Base-by-base conservation (phyloP, 2,329 filamentous ascomycete genomes). In the Fusarium dlaminii region DNA sequence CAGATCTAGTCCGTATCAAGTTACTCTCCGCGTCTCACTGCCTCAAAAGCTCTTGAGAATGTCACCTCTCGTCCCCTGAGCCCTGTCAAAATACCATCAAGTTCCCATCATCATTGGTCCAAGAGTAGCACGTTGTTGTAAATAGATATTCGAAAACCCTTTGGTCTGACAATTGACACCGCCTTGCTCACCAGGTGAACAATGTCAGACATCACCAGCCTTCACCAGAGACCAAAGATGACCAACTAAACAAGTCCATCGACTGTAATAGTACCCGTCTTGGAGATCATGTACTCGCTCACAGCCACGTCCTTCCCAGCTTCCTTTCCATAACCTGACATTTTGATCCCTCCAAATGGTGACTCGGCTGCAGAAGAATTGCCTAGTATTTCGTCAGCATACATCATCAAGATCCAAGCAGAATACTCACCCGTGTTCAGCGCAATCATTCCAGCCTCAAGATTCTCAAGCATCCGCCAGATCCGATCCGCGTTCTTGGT, bases 301-400 rank as follows among this genome's bases (percentile, higher is more conserved):
- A 85, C 80, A 0, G 83, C 84, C 5, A 84, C 80, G 12, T 85
- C 84, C 56, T 84, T 85, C 32, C 84, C 84, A 55, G 84, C 58
- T 32, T 76, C 74, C 39, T 76, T 76, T 0, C 74, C 71, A 30
- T 74, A 75, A 0, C 74, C 74, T 6, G 65, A 76, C 40, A 68
- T 58, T 5, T 73, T 76, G 12, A 76, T 75, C 0, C 71, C 74
- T 1, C 74, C 74, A 9, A 76, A 86, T 0, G 84, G 84, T 2
- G 81, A 77, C 65, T 86, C 84, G 0, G 83, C 81, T 0, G 82
- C 80, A 1, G 82, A 84, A 1, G 63, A 65, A 13, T 73, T 76
- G 1, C 67, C 67, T 70, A n/a, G 4, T 12, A n/a, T 14, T 0
- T n/a, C 2, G 24, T 68, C 9, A 63, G 56, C 2, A 8, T 4